Percentiles rank a stretch among this genome's conserved stretches.
Conservation (phyloP, 1,139 yeast species). For the Schwanniomyces etchellsii region DNA sequence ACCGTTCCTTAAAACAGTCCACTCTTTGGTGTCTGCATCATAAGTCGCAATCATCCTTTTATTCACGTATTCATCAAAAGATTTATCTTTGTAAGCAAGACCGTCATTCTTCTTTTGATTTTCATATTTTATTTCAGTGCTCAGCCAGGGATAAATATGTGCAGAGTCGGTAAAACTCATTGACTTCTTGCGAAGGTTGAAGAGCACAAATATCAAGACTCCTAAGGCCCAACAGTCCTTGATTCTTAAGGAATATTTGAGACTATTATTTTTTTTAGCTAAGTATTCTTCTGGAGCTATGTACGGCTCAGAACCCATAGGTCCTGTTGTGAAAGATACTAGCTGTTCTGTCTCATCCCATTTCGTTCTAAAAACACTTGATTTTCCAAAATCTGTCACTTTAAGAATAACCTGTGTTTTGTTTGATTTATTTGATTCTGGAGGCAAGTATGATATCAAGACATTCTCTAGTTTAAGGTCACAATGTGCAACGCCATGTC, state of each 20-base stretch:
- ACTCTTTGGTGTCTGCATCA: conserved; percentile 26
- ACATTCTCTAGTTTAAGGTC: conserved; percentile 64
- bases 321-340: conserved; percentile 49
- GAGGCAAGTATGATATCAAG: conserved; percentile 21
- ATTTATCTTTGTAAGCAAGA: conserved; percentile 21
- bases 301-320: conserved; percentile 72
- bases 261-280: conserved; percentile 17
- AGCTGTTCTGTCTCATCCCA: conserved; percentile 53
- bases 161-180: conserved; percentile 12
- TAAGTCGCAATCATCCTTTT: conserved; percentile 25
- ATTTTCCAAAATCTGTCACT: conserved; percentile 71
- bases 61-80: conserved; percentile 22
- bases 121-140: conserved; percentile 20
- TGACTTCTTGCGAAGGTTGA: conserved; percentile 22
- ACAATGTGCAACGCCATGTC: conserved; percentile 73
- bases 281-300: conserved; percentile 66
- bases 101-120: conserved; percentile 9
- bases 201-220: conserved; percentile 33
- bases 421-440: conserved; percentile 13
- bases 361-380: conserved; percentile 67
- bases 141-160: conserved; percentile 25
- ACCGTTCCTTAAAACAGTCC: conserved; percentile 25
- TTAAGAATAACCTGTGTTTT: conserved; percentile 40
- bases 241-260: conserved; percentile 47
- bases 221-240: conserved; percentile 74